Evolutionary conservation across 2,329 filamentous ascomycete genomes (phyloP).

Genomic region (Verticillium albo-atrum): DNA sequence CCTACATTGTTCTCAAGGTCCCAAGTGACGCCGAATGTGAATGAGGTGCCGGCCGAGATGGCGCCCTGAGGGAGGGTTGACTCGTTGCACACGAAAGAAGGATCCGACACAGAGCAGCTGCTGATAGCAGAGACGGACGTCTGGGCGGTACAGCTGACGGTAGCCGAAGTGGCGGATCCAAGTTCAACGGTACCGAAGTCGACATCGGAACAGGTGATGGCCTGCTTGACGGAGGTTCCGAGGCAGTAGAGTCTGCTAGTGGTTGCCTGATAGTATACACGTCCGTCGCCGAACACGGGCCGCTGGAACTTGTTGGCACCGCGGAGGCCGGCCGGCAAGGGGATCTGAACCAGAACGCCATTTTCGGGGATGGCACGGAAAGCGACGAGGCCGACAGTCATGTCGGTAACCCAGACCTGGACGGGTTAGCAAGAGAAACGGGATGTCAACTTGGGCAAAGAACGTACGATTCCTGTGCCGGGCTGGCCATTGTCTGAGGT

Average conservation of each 20-base stretch:
- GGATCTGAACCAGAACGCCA: slow-evolving; percentile 26
- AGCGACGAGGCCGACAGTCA: slow-evolving; percentile 29
- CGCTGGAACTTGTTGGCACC: slow-evolving; percentile 32
- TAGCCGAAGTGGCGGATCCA: slow-evolving; percentile 22
- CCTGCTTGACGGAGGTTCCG: slow-evolving; percentile 34
- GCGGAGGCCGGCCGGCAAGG: slow-evolving; percentile 29
- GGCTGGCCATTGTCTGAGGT: slow-evolving; percentile 29
- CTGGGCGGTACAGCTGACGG: slow-evolving; percentile 30
- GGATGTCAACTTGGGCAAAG: not conserved
- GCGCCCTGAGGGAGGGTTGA: slow-evolving; percentile 30
- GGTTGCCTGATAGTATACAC: slow-evolving; percentile 28
- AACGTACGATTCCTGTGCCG: slow-evolving; percentile 25
- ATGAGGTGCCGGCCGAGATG: slow-evolving; percentile 26
- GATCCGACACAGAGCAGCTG: slow-evolving; percentile 28
- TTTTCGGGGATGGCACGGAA: slow-evolving; percentile 30
- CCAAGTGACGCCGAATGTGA: slow-evolving; percentile 35
- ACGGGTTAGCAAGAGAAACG: not conserved
- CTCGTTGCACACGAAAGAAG: slow-evolving; percentile 29
- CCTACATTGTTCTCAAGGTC: slow-evolving; percentile 23
- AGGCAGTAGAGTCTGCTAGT: slow-evolving; percentile 26
- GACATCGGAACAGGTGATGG: slow-evolving; percentile 33
- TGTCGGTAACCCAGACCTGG: slow-evolving; percentile 32
- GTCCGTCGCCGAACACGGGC: slow-evolving; percentile 35
- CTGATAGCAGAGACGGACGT: slow-evolving; percentile 30
- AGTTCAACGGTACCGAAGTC: slow-evolving; percentile 32